Conservation (phyloP, 768 basidiomycete species). For the Pisolithus marmoratus region DNA sequence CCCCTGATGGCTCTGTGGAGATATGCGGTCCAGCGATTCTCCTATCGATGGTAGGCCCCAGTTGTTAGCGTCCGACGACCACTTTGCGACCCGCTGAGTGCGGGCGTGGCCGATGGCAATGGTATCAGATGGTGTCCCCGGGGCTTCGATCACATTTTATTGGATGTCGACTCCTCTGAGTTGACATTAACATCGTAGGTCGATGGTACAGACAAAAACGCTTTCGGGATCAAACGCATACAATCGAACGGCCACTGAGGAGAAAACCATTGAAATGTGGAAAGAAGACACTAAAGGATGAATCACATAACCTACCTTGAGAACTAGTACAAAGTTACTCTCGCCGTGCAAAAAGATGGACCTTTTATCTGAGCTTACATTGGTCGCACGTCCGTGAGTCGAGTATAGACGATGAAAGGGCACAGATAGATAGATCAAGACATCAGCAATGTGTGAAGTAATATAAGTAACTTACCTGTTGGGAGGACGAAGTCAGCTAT, state of each 20-base stretch:
- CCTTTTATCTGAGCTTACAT: conserved; percentile 96
- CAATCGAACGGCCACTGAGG: too few species aligned
- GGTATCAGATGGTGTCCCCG: background rate
- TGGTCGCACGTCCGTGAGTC: conserved; percentile 74
- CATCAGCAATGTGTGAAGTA: background rate
- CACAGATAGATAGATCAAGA: background rate
- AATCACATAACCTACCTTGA: conserved; percentile 51
- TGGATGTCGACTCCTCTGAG: conserved; percentile 12
- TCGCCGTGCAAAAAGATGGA: conserved; percentile 91
- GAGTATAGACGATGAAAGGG: background rate
- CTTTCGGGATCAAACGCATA: conserved; percentile 35
- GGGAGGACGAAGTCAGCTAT: conserved; percentile 82
- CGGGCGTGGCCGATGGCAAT: background rate
- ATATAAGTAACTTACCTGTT: conserved; percentile 57
- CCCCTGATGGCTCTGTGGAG: background rate
- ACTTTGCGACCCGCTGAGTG: background rate
- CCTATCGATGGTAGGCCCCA: background rate
- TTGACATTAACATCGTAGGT: conserved; percentile 62
- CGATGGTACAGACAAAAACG: conserved; percentile 66
- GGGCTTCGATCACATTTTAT: conserved; percentile 8
- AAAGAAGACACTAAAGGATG: background rate
- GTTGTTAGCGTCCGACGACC: background rate
- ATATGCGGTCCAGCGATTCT: background rate
- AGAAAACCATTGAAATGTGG: too few species aligned
- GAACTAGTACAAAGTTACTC: conserved; percentile 62